Evolutionary conservation across 768 basidiomycete genomes (phyloP).

Genomic region (Boletus vinaceobasis): DNA sequence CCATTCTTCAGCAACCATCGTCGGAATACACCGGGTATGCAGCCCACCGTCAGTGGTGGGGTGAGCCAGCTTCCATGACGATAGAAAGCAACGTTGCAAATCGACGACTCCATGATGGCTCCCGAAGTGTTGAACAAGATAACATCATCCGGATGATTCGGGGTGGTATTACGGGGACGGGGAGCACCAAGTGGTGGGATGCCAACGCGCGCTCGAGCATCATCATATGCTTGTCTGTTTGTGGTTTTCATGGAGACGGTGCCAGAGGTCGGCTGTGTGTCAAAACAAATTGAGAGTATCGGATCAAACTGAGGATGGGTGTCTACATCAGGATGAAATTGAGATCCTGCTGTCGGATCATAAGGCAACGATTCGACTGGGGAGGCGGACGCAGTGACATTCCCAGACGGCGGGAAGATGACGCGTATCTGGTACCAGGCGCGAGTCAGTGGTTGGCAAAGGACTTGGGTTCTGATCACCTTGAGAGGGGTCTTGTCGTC

Average conservation of each 20-base stretch:
- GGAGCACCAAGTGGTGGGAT: constrained; percentile 33
- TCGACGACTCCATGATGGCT: constrained; percentile 60
- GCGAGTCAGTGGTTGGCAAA: neutral
- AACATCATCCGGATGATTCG: constrained; percentile 47
- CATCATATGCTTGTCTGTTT: constrained; percentile 52
- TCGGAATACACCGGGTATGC: constrained; percentile 69
- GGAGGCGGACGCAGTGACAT: constrained; percentile 34
- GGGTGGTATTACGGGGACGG: neutral
- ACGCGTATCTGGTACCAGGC: constrained; percentile 48
- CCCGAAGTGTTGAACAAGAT: constrained; percentile 54
- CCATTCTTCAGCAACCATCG: constrained; percentile 64
- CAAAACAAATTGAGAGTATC: constrained; percentile 49
- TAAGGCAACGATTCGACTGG: constrained; percentile 31
- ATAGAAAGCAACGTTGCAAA: constrained; percentile 69
- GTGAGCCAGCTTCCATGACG: constrained; percentile 61
- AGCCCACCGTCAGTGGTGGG: constrained; percentile 57
- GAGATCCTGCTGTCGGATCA: constrained; percentile 41
- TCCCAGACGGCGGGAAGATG: constrained; percentile 39
- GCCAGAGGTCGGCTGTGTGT: constrained; percentile 49
- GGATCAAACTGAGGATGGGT: constrained; percentile 26
- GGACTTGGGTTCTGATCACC: constrained; percentile 8
- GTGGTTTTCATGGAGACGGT: constrained; percentile 71
- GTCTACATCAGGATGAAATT: constrained; percentile 34
- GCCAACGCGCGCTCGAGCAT: constrained; percentile 56
- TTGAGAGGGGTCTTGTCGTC: constrained; percentile 18